Evolutionary conservation across 148 eudicot species (phyloP).

Genomic region (Fallopia convolvulus): DNA sequence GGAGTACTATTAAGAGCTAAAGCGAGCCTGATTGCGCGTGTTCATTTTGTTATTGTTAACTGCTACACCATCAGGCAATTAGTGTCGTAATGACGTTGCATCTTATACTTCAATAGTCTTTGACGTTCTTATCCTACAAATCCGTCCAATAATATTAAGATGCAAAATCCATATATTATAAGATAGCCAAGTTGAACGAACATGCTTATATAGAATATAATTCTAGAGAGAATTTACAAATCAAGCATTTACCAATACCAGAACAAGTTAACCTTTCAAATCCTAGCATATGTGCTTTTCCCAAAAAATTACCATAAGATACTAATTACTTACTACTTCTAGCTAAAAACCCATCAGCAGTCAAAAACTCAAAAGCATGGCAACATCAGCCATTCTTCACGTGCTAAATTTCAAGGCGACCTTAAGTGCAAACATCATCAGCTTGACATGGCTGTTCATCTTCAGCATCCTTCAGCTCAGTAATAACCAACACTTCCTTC

Average conservation of each 20-base stretch:
- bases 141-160: not conserved
- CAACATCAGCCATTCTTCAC: not conserved
- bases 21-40: too few species aligned
- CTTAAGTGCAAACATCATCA: not conserved
- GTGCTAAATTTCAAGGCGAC: not conserved
- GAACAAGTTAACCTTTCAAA: not conserved
- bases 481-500: not conserved
- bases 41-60: too few species aligned
- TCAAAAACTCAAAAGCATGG: not conserved
- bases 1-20: too few species aligned
- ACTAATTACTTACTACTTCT: too few species aligned
- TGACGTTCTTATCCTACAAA: too few species aligned
- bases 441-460: not conserved
- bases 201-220: not conserved
- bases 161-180: not conserved
- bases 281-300: not conserved
- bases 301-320: not conserved
- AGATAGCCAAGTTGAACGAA: not conserved
- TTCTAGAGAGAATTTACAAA: not conserved
- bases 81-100: too few species aligned
- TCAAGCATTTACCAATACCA: not conserved
- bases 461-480: not conserved
- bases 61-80: too few species aligned
- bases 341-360: not conserved
- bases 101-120: too few species aligned